Evolutionary conservation across 1,284 basidiomycete species (phyloP), one percentile per base, ranked within the genome.

Genomic region (Irpex lacteus): DNA sequence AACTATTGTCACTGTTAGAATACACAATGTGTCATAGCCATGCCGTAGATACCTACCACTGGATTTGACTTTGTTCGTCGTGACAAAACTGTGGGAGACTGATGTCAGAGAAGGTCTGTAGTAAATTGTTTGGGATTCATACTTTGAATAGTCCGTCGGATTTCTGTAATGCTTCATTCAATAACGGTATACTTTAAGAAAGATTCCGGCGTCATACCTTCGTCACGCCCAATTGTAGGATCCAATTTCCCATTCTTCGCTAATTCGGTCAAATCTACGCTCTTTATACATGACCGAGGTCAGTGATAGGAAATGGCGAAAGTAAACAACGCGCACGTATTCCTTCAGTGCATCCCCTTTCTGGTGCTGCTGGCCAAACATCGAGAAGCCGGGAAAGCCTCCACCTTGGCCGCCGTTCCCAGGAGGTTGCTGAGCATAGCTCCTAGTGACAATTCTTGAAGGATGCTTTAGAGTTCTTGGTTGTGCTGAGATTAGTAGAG

Each of bases 81-180:
- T 44, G 91, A 92, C 2, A 94, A 77, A 69, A 92, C 90, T 92
- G 60, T 9, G 32, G 8, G 13, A 26, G 4, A 57, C 1, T 36
- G n/a, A n/a, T 40, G 49, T 36, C n/a, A 67, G 63, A 44, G 36
- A 26, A 19, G 34, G 15, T 36, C 34, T 15, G 4, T 6, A 6
- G 7, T 18, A 26, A 3, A 26, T 26, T 26, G 26, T 2, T 26
- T 26, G 11, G 76, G 8, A 53, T 67, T 9, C 86, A 66, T 67
- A 91, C 91, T 96, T 76, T 98, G 95, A 64, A 97, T 92, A 0
- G 94, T 94, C 55, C 96, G 81, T 21, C 91, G 85, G 67, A 98
- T 97, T 78, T 98, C 96, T 87, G 73, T 54, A 63, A 5, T 69
- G 69, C 49, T 26, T 26, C 71, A 62, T 15, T 37, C 5, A 53